A percentile compares a stretch with the other conserved stretches of the same genome.
Conservation (phyloP, 306 rosid species). For the Crataegus laevigata region DNA sequence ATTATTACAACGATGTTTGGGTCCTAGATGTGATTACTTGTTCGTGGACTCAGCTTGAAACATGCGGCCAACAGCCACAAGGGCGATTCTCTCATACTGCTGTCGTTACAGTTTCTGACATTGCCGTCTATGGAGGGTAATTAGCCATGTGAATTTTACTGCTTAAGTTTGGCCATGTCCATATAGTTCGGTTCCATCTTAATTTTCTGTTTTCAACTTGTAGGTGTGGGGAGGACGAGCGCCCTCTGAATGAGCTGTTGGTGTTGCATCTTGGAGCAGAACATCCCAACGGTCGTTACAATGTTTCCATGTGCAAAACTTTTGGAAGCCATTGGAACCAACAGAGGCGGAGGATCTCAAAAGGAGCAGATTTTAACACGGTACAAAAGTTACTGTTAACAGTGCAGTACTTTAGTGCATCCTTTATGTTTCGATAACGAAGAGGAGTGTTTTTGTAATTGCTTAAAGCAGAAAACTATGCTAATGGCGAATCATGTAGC, state of each 20-base stretch:
- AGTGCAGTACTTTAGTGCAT: neutral
- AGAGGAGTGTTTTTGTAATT: conserved; percentile 10
- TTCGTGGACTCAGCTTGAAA: conserved; percentile 70
- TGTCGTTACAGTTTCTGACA: conserved; percentile 55
- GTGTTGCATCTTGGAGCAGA: conserved; percentile 80
- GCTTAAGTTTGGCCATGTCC: neutral
- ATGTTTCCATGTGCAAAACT: conserved; percentile 61
- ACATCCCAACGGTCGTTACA: conserved; percentile 51
- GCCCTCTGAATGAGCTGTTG: conserved; percentile 75
- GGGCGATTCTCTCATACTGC: conserved; percentile 97
- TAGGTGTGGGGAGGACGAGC: conserved; percentile 97
- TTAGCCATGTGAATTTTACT: neutral
- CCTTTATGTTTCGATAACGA: neutral
- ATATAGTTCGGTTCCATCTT: neutral
- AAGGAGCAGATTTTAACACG: conserved; percentile 31
- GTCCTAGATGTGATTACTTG: conserved; percentile 64
- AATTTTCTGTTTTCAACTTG: conserved; percentile 3
- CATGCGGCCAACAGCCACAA: conserved; percentile 70
- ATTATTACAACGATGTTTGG: conserved; percentile 83
- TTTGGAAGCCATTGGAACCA: conserved; percentile 72
- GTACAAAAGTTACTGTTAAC: conserved; percentile 24
- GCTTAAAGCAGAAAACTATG: conserved; percentile 42
- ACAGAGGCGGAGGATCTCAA: conserved; percentile 33
- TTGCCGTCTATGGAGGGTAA: conserved; percentile 90
- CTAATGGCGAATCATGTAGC: conserved; percentile 36